Evolutionary conservation across 169 alveolate species (phyloP), one percentile per base, ranked within the genome.

Genomic region (Plasmodium chabaudi): DNA sequence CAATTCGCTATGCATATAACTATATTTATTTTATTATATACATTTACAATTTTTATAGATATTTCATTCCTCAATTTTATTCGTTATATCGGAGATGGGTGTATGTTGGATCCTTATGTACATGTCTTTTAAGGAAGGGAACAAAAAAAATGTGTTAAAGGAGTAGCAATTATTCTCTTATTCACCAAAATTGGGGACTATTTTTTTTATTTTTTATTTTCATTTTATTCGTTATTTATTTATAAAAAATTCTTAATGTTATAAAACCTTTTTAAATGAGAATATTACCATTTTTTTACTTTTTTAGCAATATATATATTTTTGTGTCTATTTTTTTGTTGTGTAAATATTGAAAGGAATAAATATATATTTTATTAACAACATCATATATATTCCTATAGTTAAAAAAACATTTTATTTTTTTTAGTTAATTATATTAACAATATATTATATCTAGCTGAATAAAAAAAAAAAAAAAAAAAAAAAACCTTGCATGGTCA

Each of bases 91-190:
- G 39, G 87, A 86, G 87, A 86, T 86, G 75, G 27, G 74, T 9
- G 27, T 86, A 70, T 86, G 91, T 15, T 86, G 91, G 91, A 72
- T 59, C 47, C 70, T 86, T 57, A 86, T 86, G 91, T 71, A 86
- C 27, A 61, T 86, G 15, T 49, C 69, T 51, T 70, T 23, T 86
- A 59, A 44, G 79, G 91, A 86, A 60, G 34, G 51, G 21, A 86
- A 86, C 56, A 59, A 12, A 34, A 47, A 25, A 82, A 47, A 59
- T 9, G 60, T 39, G 34, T n/a, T 56, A 49, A 69, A 25, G 56
- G 39, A 27, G 19, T 17, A 46, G 0, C 15, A 39, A 19, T 46
- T 23, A 9, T 39, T 65, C 49, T 63, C 21, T 64, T 42, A 68
- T 10, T 4, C 42, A 56, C 42, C 13, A 68, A 19, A 55, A 10